Conservation (phyloP, 129 eudicot genomes). For the Artemisia annua region DNA sequence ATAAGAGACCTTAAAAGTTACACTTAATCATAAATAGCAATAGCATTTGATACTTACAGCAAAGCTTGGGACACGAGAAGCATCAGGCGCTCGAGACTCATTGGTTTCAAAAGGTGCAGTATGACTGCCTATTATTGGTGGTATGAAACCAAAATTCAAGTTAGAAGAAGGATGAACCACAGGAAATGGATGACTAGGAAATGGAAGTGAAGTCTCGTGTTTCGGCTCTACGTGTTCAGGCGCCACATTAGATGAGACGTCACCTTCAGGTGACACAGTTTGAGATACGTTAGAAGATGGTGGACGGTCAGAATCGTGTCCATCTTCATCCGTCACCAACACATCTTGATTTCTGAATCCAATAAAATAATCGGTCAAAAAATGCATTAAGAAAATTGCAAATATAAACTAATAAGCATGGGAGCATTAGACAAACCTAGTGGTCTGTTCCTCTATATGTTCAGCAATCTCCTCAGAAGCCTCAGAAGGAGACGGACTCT, state of each 20-base stretch:
- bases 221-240: slow-evolving; percentile 53
- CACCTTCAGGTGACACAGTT: slow-evolving; percentile 48
- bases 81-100: slow-evolving; percentile 64
- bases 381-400: slow-evolving; percentile 3
- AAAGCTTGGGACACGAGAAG: slow-evolving; percentile 68
- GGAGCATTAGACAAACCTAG: slow-evolving; percentile 40
- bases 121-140: slow-evolving; percentile 58
- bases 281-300: slow-evolving; percentile 48
- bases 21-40: background rate
- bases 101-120: slow-evolving; percentile 57
- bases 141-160: slow-evolving; percentile 59
- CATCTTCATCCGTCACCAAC: slow-evolving; percentile 39
- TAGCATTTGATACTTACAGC: slow-evolving; percentile 53
- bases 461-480: slow-evolving; percentile 50
- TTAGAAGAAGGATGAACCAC: slow-evolving; percentile 52
- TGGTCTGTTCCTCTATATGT: slow-evolving; percentile 38
- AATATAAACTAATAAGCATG: background rate
- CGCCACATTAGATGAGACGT: slow-evolving; percentile 43
- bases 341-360: slow-evolving; percentile 52
- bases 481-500: slow-evolving; percentile 50
- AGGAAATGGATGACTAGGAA: slow-evolving; percentile 53
- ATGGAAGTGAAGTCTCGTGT: slow-evolving; percentile 44
- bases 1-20: background rate
- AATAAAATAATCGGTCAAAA: slow-evolving; percentile 19
- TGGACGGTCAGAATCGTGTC: slow-evolving; percentile 37